phyloP scores from a whole-genome alignment of 2,329 filamentous ascomycete species.

The Ophiostoma novo-ulmi region DNA sequence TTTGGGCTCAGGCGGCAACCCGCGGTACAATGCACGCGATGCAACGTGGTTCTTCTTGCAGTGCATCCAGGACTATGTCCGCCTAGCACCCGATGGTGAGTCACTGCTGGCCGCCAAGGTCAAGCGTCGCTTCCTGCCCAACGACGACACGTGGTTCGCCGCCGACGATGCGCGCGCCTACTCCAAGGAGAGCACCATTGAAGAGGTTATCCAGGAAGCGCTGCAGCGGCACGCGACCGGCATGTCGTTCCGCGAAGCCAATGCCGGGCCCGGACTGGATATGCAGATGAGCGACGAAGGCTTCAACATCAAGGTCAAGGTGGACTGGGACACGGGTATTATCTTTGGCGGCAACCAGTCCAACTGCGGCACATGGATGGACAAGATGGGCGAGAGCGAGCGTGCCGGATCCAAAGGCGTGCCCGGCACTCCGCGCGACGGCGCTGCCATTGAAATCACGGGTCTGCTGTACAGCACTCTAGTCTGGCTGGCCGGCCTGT shows the following conservation, averaged over 20 bases:
- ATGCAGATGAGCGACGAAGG: conserved; percentile 88
- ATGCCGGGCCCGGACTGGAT: conserved; percentile 83
- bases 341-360: conserved; percentile 89
- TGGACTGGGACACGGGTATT: conserved; percentile 86
- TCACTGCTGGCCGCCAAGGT: conserved; percentile 70
- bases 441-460: conserved; percentile 90
- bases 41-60: conserved; percentile 98
- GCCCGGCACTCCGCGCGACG: conserved; percentile 93
- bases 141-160: conserved; percentile 92
- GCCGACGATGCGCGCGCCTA: conserved; percentile 79
- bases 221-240: conserved; percentile 87
- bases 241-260: conserved; percentile 89
- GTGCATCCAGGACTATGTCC: conserved; percentile 87
- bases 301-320: conserved; percentile 84
- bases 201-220: conserved; percentile 88
- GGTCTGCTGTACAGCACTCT: conserved; percentile 88
- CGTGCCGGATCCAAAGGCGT: conserved; percentile 87
- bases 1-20: conserved; percentile 75
- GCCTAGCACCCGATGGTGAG: conserved; percentile 71
- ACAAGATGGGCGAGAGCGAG: conserved; percentile 99
- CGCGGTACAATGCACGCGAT: conserved; percentile 92
- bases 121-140: conserved; percentile 81
- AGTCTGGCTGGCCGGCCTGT: conserved; percentile 67
- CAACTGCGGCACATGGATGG: conserved; percentile 99
- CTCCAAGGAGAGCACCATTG: conserved; percentile 73